Base-by-base conservation (phyloP, 2,329 filamentous ascomycete species). In the Nigrospora osmanthi region DNA sequence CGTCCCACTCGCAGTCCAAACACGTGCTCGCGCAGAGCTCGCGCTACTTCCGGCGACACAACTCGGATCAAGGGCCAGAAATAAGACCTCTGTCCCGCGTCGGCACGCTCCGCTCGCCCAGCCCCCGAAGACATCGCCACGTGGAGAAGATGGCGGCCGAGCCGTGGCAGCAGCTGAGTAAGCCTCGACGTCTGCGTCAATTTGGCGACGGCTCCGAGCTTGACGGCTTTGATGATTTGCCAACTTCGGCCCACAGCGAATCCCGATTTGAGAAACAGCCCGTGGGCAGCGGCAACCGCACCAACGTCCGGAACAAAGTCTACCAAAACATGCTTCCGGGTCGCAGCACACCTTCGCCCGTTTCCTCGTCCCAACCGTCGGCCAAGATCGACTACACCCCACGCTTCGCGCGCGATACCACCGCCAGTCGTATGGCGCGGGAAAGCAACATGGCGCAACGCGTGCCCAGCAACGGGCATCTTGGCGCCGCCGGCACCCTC, bases 151-250 rank as follows among this genome's bases (percentile, higher is more conserved):
- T 62, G 40, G 59, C 60, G 11, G 58, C 64, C 35, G 75, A 75
- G 39, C 73, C 73, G 6, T 78, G 73, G 71, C 80, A 85, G 52
- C 82, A 85, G 39, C 68, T 95, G 47, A 90, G 79, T 50, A 86
- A 83, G 61, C 89, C 89, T 3, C 74, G 79, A 33, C 75, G 81
- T 35, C 72, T 74, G 48, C 77, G 82, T 38, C 81, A 87, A 56
- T 98, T 94, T 67, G 93, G 93, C 12, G 89, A 96, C 62, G 93
- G 93, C 14, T 86, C 85, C 48, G 93, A 98, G 64, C 74, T 98
- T 32, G 91, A 97, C 54, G 82, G 78, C 3, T 97, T 98, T 61
- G 93, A 98, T 61, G 93, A 98, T 64, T 70, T 98, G 45, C 91
- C 91, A 2, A 97, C 90, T 0, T 96, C 90, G 14, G 81, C 77